Conservation (phyloP, 768 basidiomycete species). For the Suillus tomentosus region DNA sequence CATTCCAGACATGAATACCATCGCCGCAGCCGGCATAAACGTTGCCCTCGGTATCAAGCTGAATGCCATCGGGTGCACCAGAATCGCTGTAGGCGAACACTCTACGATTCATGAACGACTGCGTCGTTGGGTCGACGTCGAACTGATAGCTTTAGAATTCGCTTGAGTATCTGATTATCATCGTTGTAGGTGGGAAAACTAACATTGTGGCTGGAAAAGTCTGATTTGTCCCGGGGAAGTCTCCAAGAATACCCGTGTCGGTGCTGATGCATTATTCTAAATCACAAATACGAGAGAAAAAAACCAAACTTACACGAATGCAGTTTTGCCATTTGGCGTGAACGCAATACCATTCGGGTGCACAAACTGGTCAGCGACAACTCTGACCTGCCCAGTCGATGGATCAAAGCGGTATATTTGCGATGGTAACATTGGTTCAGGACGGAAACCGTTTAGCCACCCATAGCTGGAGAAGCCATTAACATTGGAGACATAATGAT, state of each 20-base stretch:
- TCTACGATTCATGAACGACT: constrained; percentile 55
- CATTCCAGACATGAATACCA: constrained; percentile 49
- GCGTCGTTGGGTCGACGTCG: constrained; percentile 56
- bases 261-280: constrained; percentile 16
- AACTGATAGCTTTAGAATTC: constrained; percentile 53
- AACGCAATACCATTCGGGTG: constrained; percentile 77
- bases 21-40: constrained; percentile 66
- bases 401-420: constrained; percentile 82
- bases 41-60: constrained; percentile 60
- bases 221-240: constrained; percentile 21
- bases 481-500: no score
- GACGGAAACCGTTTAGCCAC: constrained; percentile 65
- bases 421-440: constrained; percentile 62
- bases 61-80: constrained; percentile 65
- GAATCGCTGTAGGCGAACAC: constrained; percentile 65
- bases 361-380: constrained; percentile 77
- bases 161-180: constrained; percentile 2
- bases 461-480: constrained; percentile 50
- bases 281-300: background rate
- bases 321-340: constrained; percentile 60
- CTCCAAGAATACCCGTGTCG: constrained; percentile 25
- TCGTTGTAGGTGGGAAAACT: background rate
- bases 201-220: constrained; percentile 30
- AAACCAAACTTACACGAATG: constrained; percentile 53
- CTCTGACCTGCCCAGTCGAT: constrained; percentile 60